Base-by-base conservation (phyloP, 106 monocot species). In the Acorus gramineus region DNA sequence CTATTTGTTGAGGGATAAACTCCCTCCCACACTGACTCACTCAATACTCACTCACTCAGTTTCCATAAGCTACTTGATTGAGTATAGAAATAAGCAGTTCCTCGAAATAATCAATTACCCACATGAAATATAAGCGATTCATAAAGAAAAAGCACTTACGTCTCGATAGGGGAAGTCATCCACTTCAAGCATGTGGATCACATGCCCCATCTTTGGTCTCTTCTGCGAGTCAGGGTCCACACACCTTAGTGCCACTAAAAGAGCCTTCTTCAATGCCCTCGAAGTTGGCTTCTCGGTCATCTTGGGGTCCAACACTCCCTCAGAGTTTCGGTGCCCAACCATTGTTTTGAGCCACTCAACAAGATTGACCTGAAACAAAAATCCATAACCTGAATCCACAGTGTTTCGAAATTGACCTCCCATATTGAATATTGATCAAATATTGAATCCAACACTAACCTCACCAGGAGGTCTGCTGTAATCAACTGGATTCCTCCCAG, bases 131-230 rank as follows among this genome's bases (percentile, higher is more conserved):
- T 2, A 4, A 4, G 8, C 52, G 52, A 50, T 12, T 11, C 2
- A 6, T 9, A 49, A 4, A 56, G 9, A 66, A 28, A n/a, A 14
- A 9, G 14, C 56, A 65, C 77, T 77, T 76, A 93, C 92, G 70
- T 87, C 92, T 78, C 87, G 66, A 59, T 87, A 92, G 48, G 87
- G 82, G 55, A 87, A 92, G 71, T 92, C 87, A 60, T 92, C 92
- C 62, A 82, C 87, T 79, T 92, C 87, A 55, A 92, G 84, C 92
- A 92, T 92, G 61, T 92, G 87, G 56, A 92, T 87, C 43, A 92
- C 79, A 66, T 85, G 82, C 56, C 87, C 75, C 84, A 92, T 92
- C 74, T 82, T 92, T 12, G 92, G 87, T 74, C 92, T 82, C 71
- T 92, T 92, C 50, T 79, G 79, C 50, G 87, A 71, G 63, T 92